phyloP scores from a whole-genome alignment of 306 rosid species.

The Cucurbita pepo region DNA sequence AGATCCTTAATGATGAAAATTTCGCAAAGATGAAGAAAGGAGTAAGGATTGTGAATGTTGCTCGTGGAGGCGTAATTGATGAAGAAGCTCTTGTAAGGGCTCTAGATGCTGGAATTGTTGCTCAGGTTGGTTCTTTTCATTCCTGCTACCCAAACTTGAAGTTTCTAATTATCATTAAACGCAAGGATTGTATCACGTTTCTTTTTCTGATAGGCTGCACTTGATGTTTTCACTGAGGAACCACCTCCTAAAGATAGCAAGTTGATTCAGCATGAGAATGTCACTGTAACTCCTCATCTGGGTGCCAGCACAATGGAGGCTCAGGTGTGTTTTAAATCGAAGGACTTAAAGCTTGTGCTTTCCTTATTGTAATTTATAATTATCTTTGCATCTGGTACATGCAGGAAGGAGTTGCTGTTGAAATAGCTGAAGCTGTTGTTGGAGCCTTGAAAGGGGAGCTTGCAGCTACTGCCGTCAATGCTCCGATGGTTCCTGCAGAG shows the following conservation, averaged over 20 bases:
- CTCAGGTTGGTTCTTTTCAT: slow-evolving; percentile 68
- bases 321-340: slow-evolving; percentile 36
- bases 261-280: slow-evolving; percentile 68
- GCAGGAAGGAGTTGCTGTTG: slow-evolving; percentile 98
- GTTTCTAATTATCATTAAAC: background rate
- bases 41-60: slow-evolving; percentile 82
- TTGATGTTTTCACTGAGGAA: slow-evolving; percentile 82
- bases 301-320: slow-evolving; percentile 99
- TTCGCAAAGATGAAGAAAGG: slow-evolving; percentile 96
- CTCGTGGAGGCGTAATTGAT: slow-evolving; percentile 95
- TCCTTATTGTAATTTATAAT: background rate
- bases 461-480: slow-evolving; percentile 97
- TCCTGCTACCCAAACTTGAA: background rate
- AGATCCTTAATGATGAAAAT: slow-evolving; percentile 79
- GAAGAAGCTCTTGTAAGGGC: slow-evolving; percentile 95
- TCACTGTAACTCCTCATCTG: slow-evolving; percentile 91
- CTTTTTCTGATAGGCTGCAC: slow-evolving; percentile 62
- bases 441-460: slow-evolving; percentile 94
- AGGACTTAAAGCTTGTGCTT: background rate
- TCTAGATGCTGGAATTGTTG: slow-evolving; percentile 75
- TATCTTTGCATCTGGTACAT: slow-evolving; percentile 12
- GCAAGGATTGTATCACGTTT: background rate
- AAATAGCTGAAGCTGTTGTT: slow-evolving; percentile 95
- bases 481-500: slow-evolving; percentile 99
- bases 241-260: slow-evolving; percentile 68